Evolutionary conservation across 2,329 filamentous ascomycete species (phyloP), one percentile per base, ranked within the genome.

Genomic region (Aspergillus sp.): DNA sequence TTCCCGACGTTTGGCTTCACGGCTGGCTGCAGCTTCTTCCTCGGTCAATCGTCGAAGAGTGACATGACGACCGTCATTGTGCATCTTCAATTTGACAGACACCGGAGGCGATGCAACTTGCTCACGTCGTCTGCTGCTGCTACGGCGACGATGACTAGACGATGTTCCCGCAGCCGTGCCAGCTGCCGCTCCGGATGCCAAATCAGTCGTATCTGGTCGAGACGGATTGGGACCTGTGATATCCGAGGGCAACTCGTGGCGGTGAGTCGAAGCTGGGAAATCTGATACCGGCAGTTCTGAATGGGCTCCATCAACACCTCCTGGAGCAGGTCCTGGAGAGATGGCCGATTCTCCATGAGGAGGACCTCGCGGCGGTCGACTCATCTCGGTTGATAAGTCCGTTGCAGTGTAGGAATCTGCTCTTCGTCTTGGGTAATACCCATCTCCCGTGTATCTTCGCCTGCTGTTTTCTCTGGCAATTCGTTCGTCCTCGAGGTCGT

Each of bases 381-480:
- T 59, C 33, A 65, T 37, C 44, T 66, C 62, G 5, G 64, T 66
- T 27, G 63, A 60, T n/a, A 65, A 54, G 30, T 69, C 65, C 19
- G 60, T 69, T 29, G 62, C 64, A 19, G 61, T 59, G 41, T 60
- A 62, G 10, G 64, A 63, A 34, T 56, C 59, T 3, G 62, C 53
- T 33, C 57, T 47, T 50, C 62, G 53, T 48, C 58, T 60, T 27
- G 62, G 64, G 37, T 61, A 61, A 39, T 56, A 59, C 2, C 83
- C 83, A 59, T 90, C 86, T 27, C 81, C 85, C 2, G 85, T 88
- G 48, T 80, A 88, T 53, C 82, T 79, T n/a, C 77, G 73, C 29
- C 76, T 76, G 31, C 78, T 79, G 46, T 77, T 74, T 42, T 68
- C 68, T 53, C 77, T 70, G 38, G 72, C 70, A 27, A 78, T 53